Conservation (phyloP, 441 rosid genomes). For the Manihot esculenta region DNA sequence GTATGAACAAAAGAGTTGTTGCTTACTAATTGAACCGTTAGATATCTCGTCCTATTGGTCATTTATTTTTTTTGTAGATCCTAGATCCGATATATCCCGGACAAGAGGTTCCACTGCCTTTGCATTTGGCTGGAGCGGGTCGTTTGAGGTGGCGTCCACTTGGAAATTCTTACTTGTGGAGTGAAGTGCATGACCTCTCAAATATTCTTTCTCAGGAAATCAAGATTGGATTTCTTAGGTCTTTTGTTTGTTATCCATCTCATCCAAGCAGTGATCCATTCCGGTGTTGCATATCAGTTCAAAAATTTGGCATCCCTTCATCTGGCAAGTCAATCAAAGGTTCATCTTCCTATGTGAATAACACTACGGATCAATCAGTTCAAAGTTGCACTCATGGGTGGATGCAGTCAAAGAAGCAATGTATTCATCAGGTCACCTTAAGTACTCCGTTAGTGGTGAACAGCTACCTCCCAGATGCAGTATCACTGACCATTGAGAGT, state of each 20-base stretch:
- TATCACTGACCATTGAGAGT: conserved; percentile 69
- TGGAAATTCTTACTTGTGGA: conserved; percentile 86
- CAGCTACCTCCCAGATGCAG: conserved; percentile 76
- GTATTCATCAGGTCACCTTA: conserved; percentile 69
- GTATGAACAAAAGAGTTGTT: conserved; percentile 30
- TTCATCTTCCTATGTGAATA: conserved; percentile 30
- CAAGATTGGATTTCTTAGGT: conserved; percentile 73
- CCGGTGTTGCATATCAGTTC: conserved; percentile 85
- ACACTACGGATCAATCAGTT: conserved; percentile 32
- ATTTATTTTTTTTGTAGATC: conserved; percentile 33
- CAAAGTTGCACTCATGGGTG: conserved; percentile 35
- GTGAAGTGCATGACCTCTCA: conserved; percentile 83
- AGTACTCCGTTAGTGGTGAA: conserved; percentile 71
- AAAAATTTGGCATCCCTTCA: conserved; percentile 53
- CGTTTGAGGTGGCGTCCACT: conserved; percentile 93
- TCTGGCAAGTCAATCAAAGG: conserved; percentile 38
- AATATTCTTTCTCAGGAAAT: conserved; percentile 77
- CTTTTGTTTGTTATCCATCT: conserved; percentile 94
- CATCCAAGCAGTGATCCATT: conserved; percentile 89
- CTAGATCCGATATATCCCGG: conserved; percentile 93
- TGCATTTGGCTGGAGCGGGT: conserved; percentile 93
- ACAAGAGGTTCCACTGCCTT: conserved; percentile 86
- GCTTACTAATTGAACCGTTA: background rate
- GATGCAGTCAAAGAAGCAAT: conserved; percentile 46
- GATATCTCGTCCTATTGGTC: background rate